Base-by-base conservation (phyloP, 306 rosid species). In the Quercus parvula region DNA sequence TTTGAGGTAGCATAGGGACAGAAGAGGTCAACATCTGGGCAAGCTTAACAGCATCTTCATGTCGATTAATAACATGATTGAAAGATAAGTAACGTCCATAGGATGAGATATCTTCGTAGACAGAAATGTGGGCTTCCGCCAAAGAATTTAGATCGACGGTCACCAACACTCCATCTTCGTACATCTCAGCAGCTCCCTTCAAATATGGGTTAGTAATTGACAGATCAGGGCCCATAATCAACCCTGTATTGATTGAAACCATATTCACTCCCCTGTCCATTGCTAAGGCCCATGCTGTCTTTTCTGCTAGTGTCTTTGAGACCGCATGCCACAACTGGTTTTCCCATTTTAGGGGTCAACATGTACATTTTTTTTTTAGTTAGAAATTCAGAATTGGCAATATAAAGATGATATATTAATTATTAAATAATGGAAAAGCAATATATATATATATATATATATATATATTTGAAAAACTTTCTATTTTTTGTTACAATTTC, bases 171-270 rank as follows among this genome's bases (percentile, higher is more conserved):
- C 97, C 98, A 20, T 90, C 94, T 69, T 92, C 93, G 81, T 94
- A 94, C 98, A 94, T 92, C 91, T 94, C 97, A 12, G 97, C 98
- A 18, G 98, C 98, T 20, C 98, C 98, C 78, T 92, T 91, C 28
- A 94, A 19, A 69, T 94, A 88, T 0, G 97, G 97, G 79, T 80
- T 64, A 18, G 56, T 81, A 27, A 92, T 79, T 18, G 92, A 81
- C 49, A 94, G 80, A 77, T 89, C 92, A 2, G 78, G 78, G 14
- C 74, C 66, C 88, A 89, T 82, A 70, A 85, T 14, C 9, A 91
- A 28, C 3, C 89, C 97, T 3, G 85, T 86, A 46, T 92, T 92
- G 15, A 92, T 64, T 0, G 97, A 89, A 49, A 92, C 97, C 94
- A 94, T 92, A 28, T 87, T 92, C 33, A 94, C 86, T 22, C 91